Conservation (phyloP, 768 basidiomycete species). For the Psilocybe sp. region DNA sequence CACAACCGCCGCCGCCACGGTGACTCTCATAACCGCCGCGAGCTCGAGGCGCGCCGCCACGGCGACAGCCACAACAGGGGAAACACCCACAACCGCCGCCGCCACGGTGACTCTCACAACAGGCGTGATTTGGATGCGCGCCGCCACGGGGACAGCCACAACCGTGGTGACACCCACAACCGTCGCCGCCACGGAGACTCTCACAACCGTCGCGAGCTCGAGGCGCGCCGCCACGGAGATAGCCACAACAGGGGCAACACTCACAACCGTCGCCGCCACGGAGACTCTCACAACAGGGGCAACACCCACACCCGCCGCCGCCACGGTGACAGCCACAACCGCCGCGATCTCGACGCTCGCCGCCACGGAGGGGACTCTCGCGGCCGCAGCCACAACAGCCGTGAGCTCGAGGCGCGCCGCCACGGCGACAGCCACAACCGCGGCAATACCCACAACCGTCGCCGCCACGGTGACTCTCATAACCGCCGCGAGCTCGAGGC, state of each 20-base stretch:
- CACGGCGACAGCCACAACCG: slow-evolving; percentile 1
- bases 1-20: slow-evolving; percentile 11
- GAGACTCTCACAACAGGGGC: not conserved
- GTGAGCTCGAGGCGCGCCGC: slow-evolving; percentile 1
- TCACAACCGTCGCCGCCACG: slow-evolving; percentile 1
- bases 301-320: not conserved
- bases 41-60: slow-evolving; percentile 10
- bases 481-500: slow-evolving; percentile 3
- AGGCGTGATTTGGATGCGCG: slow-evolving; percentile 5
- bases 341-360: slow-evolving; percentile 6
- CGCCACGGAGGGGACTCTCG: slow-evolving; percentile 1
- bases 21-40: slow-evolving; percentile 6
- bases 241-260: not conserved
- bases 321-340: slow-evolving; percentile 4
- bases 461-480: not conserved
- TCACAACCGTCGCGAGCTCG: slow-evolving; percentile 2
- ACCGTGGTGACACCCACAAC: slow-evolving; percentile 2
- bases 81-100: slow-evolving; percentile 7
- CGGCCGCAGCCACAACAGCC: not conserved
- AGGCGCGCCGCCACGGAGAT: slow-evolving; percentile 12
- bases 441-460: not conserved
- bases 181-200: slow-evolving; percentile 14
- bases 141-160: slow-evolving; percentile 8
- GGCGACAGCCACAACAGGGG: not conserved
- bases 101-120: slow-evolving; percentile 7